These are phyloP conservation scores for Sporothrix variecibatus DNA, from an alignment of 2,329 filamentous ascomycete genomes.

Conservation along the genomic window DNA sequence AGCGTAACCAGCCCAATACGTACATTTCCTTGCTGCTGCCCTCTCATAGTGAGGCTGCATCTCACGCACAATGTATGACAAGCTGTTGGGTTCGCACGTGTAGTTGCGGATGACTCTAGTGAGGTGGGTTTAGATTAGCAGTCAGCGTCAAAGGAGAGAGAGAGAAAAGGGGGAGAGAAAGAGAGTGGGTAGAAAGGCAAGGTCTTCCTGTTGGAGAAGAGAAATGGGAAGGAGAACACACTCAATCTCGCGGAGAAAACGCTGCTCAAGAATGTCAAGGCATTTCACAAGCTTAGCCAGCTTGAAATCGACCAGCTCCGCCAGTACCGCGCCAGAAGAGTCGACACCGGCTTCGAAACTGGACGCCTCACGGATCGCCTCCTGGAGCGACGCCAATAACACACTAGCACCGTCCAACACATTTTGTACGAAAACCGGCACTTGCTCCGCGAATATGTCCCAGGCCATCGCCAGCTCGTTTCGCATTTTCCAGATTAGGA, in stretches of 20 bases:
- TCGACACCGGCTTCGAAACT: background rate
- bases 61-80: background rate
- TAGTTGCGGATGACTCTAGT: background rate
- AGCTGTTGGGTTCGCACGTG: background rate
- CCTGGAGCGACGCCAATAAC: background rate
- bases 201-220: background rate
- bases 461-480: constrained; percentile 9
- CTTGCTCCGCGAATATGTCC: background rate
- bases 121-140: background rate
- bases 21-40: background rate
- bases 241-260: background rate
- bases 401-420: background rate
- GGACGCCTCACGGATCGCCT: background rate
- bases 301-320: background rate
- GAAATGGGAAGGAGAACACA: background rate
- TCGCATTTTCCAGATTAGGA: constrained; percentile 17
- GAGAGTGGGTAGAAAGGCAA: no score
- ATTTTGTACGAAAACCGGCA: background rate
- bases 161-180: no score
- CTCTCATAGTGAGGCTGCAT: constrained; percentile 7
- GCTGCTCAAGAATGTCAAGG: background rate
- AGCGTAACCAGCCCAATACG: background rate
- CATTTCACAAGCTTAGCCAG: background rate
- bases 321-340: background rate
- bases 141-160: no score